Evolutionary conservation across 2,329 filamentous ascomycete genomes (phyloP).

Genomic region (Aspergillus tamarii): DNA sequence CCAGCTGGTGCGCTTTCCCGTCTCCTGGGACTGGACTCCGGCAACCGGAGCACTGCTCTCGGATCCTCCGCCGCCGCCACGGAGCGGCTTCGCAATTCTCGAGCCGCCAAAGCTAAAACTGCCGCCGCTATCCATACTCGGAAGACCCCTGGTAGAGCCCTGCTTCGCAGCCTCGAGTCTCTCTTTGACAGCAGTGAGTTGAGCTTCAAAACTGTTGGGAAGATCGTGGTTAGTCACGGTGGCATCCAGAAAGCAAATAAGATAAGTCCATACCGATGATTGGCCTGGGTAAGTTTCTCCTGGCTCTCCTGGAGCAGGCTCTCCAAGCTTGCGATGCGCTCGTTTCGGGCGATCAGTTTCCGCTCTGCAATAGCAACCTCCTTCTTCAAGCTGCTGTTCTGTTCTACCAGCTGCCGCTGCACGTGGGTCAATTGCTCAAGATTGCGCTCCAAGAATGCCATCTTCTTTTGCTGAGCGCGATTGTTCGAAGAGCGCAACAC

Average conservation of each 20-base stretch:
- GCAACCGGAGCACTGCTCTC: conserved; percentile 42
- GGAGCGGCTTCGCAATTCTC: conserved; percentile 67
- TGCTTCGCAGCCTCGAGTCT: conserved; percentile 93
- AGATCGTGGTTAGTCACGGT: conserved; percentile 14
- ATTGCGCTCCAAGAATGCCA: conserved; percentile 98
- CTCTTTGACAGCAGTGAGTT: conserved; percentile 96
- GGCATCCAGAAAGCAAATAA: conserved; percentile 8
- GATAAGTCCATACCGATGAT: conserved; percentile 77
- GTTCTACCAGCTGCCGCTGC: conserved; percentile 95
- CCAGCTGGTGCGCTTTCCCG: conserved; percentile 66
- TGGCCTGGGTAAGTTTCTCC: conserved; percentile 95
- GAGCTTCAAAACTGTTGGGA: conserved; percentile 81
- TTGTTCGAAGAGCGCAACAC: conserved; percentile 96
- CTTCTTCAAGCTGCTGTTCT: conserved; percentile 97
- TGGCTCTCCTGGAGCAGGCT: conserved; percentile 92
- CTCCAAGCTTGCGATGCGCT: conserved; percentile 94
- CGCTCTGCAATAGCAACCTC: conserved; percentile 98
- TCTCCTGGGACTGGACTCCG: conserved; percentile 69
- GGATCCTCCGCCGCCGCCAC: conserved; percentile 50
- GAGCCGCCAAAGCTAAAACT: conserved; percentile 72
- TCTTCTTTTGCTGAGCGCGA: conserved; percentile 99
- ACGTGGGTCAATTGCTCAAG: conserved; percentile 97
- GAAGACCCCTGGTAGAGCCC: conserved; percentile 83
- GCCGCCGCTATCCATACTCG: conserved; percentile 64
- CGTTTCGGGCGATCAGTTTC: conserved; percentile 93